These are phyloP conservation scores for Suhomyces faveliae DNA, from an alignment of 805 yeast genomes.

Conservation along the genomic window DNA sequence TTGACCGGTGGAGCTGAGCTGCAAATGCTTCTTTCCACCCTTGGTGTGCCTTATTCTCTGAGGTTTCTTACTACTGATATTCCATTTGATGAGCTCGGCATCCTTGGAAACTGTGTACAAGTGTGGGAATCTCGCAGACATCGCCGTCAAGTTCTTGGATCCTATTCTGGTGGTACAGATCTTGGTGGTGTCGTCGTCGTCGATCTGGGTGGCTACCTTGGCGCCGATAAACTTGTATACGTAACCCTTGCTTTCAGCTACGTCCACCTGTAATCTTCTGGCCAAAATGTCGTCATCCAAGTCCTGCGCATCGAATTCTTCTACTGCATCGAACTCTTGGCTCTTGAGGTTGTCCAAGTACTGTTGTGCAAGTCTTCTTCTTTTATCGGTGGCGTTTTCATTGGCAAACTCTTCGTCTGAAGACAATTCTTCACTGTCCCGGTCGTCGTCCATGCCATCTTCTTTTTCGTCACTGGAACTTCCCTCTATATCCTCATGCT, in stretches of 20 bases:
- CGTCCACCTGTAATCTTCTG: constrained; percentile 78
- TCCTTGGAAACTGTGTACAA: constrained; percentile 84
- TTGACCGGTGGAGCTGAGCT: constrained; percentile 36
- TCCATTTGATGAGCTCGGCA: constrained; percentile 77
- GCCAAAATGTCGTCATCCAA: constrained; percentile 84
- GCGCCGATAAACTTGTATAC: constrained; percentile 68
- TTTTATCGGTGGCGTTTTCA: constrained; percentile 88
- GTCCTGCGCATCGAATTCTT: constrained; percentile 80
- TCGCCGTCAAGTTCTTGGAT: constrained; percentile 53
- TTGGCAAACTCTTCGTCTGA: constrained; percentile 71
- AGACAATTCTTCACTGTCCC: constrained; percentile 40
- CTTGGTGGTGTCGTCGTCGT: constrained; percentile 33
- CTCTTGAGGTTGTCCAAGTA: constrained; percentile 75
- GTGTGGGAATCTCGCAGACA: constrained; percentile 56
- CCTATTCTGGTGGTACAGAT: constrained; percentile 56
- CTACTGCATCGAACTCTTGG: constrained; percentile 36
- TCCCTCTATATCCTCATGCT: constrained; percentile 44
- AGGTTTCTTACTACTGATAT: constrained; percentile 58
- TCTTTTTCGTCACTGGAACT: constrained; percentile 10
- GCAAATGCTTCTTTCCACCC: constrained; percentile 55
- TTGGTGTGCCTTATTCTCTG: constrained; percentile 59
- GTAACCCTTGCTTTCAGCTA: constrained; percentile 84
- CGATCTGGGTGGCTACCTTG: constrained; percentile 39
- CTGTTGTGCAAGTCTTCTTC: constrained; percentile 91
- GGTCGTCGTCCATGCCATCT: constrained; percentile 32